These are phyloP conservation scores for Pholiota adiposa DNA, from an alignment of 1,284 basidiomycete species.

Conservation along the genomic window DNA sequence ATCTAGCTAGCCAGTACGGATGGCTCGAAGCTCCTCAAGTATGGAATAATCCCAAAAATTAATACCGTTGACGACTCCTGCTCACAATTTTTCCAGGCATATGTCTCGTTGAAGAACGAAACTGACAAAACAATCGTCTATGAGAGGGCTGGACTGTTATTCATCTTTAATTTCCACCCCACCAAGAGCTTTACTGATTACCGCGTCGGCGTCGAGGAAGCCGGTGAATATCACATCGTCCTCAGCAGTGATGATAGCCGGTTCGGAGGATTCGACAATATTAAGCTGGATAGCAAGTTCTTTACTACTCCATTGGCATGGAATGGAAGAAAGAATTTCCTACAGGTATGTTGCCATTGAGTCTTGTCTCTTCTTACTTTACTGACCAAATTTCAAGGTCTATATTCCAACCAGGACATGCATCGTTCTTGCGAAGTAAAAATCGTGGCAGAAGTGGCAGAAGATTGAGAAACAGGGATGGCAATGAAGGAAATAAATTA, in stretches of 20 bases:
- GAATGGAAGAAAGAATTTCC: conserved; percentile 89
- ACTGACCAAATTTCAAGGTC: conserved; percentile 51
- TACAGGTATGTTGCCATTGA: conserved; percentile 76
- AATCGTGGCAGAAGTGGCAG: neutral
- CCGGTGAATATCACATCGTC: conserved; percentile 87
- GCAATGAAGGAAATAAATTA: neutral
- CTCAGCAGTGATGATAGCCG: conserved; percentile 85
- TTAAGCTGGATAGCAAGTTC: conserved; percentile 69
- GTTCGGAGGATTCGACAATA: conserved; percentile 90
- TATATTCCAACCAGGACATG: conserved; percentile 80
- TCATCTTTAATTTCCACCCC: conserved; percentile 97
- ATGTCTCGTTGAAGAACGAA: conserved; percentile 93
- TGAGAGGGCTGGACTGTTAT: conserved; percentile 91
- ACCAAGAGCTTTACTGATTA: conserved; percentile 91
- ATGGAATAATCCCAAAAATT: conserved; percentile 18
- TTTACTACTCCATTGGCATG: conserved; percentile 89
- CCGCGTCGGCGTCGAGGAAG: conserved; percentile 84
- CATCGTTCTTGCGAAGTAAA: conserved; percentile 65
- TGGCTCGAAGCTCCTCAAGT: conserved; percentile 90
- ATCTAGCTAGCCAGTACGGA: conserved; percentile 74
- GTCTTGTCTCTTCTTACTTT: neutral
- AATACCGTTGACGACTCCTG: conserved; percentile 1
- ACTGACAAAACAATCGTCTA: conserved; percentile 91
- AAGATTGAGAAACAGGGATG: neutral
- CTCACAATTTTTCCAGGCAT: conserved; percentile 57